Evolutionary conservation across 2,329 filamentous ascomycete species (phyloP).

Genomic region (Pestalotiopsis sp.): DNA sequence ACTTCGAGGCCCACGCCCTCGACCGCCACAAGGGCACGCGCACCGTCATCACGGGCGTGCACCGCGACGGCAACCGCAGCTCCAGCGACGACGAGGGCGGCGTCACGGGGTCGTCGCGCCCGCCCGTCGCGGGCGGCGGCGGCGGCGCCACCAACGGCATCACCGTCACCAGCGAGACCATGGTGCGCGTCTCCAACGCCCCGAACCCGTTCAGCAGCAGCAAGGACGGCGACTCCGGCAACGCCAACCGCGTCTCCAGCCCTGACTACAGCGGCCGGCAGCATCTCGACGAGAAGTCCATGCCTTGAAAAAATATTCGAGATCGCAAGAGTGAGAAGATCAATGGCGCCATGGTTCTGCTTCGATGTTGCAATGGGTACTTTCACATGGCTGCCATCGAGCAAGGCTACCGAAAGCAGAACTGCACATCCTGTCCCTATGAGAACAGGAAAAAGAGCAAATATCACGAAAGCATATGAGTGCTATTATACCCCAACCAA

Average conservation of each 20-base stretch:
- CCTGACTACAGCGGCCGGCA: not conserved
- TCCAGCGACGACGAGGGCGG: not conserved
- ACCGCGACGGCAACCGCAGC: not conserved
- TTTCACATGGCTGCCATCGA: not conserved
- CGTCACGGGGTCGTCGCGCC: not conserved
- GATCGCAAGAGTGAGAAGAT: not conserved
- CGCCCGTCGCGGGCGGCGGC: not conserved
- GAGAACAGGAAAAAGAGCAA: not conserved
- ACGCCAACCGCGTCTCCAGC: not conserved
- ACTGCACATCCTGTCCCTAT: not conserved
- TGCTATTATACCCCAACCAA: not conserved
- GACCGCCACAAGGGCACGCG: conserved; percentile 2
- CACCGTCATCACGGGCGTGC: conserved; percentile 4
- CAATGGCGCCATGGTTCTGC: not conserved
- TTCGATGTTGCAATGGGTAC: not conserved
- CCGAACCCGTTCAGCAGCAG: not conserved
- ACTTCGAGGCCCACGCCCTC: conserved; percentile 6
- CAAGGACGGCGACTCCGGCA: not conserved
- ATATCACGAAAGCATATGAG: not conserved
- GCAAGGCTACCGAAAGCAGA: not conserved
- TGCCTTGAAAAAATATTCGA: not conserved
- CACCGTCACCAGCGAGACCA: conserved; percentile 7
- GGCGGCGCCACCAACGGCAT: not conserved
- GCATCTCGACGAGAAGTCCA: conserved; percentile 1
- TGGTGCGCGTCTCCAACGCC: not conserved